Base-by-base conservation (phyloP, 1,284 basidiomycete species). In the Coriolopsis trogii region DNA sequence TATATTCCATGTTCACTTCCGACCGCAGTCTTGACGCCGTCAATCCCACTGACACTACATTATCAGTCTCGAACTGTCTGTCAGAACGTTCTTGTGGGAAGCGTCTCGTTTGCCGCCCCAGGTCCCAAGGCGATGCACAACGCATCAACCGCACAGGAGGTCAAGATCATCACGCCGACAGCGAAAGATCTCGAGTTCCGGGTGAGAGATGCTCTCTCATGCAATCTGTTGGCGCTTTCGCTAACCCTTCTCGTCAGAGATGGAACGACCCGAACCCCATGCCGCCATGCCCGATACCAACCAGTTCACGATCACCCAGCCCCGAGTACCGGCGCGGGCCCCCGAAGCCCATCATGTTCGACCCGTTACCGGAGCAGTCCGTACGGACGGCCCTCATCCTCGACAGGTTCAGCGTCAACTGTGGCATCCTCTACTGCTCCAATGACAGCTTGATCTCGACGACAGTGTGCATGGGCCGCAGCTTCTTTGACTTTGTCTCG, bases 81-180 rank as follows among this genome's bases (percentile, higher is more conserved):
- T 39, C 80, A 87, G 62, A 86, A 87, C 58, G 84, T 87, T 12
- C 70, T 88, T 28, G 85, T 89, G 20, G 87, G 81, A 25, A 86
- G 85, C 57, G 83, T 90, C 24, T 89, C 88, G 1, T 87, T 85
- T 61, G 87, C 87, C 9, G 77, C 78, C 31, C 83, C 85, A 6
- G 82, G 84, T 2, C 79, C 81, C 13, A 87, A 87, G 63, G 82
- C 86, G 1, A 76, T 90, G 63, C 85, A 89, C 61, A 89, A 84
- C 59, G 85, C 84, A 8, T 88, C 87, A 7, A 90, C 88, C 0
- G 87, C 87, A 0, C 85, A 88, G 67, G 87, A 90, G 69, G 81
- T 90, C 55, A 80, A 81, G 18, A 79, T 90, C 34, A 79, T 90
- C 45, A 82, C 85, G 1, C 85, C 85, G 5, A 75, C 73, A 15